Conservation (phyloP, 1,139 yeast species). For the Kurtzmaniella quercitrusa region DNA sequence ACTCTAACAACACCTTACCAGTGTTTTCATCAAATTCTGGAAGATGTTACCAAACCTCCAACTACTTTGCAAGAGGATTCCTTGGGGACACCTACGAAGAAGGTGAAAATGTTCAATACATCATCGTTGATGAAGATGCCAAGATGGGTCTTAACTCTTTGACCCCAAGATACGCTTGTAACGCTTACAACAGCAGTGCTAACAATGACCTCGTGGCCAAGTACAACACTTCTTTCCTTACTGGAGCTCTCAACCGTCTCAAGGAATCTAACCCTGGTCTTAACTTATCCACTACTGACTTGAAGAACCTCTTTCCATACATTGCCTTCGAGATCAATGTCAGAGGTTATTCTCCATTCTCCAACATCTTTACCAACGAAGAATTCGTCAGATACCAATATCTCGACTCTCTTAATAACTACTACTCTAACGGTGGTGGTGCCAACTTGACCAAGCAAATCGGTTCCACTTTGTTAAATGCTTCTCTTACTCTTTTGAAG, state of each 20-base stretch:
- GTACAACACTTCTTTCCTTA: slow-evolving; percentile 16
- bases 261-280: slow-evolving; percentile 20
- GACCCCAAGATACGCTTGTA: slow-evolving; percentile 25
- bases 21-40: slow-evolving; percentile 31
- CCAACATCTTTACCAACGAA: slow-evolving; percentile 48
- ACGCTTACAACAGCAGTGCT: slow-evolving; percentile 12
- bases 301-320: slow-evolving; percentile 34
- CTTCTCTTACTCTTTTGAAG: slow-evolving; percentile 37
- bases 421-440: slow-evolving; percentile 51
- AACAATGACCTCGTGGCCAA: slow-evolving; percentile 10
- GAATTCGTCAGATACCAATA: slow-evolving; percentile 46
- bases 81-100: slow-evolving; percentile 17
- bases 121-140: slow-evolving; percentile 23
- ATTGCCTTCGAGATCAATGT: slow-evolving; percentile 55
- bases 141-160: slow-evolving; percentile 27
- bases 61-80: slow-evolving; percentile 30
- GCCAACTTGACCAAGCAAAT: slow-evolving; percentile 33
- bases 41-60: slow-evolving; percentile 26
- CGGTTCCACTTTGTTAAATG: slow-evolving; percentile 44
- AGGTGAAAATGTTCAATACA: slow-evolving; percentile 14
- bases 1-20: slow-evolving; percentile 20
- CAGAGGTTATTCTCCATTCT: slow-evolving; percentile 44
- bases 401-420: slow-evolving; percentile 38
- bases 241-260: slow-evolving; percentile 16
- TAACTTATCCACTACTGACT: slow-evolving; percentile 34